Conservation (phyloP, 768 basidiomycete species). For the Pleurotus djamor region DNA sequence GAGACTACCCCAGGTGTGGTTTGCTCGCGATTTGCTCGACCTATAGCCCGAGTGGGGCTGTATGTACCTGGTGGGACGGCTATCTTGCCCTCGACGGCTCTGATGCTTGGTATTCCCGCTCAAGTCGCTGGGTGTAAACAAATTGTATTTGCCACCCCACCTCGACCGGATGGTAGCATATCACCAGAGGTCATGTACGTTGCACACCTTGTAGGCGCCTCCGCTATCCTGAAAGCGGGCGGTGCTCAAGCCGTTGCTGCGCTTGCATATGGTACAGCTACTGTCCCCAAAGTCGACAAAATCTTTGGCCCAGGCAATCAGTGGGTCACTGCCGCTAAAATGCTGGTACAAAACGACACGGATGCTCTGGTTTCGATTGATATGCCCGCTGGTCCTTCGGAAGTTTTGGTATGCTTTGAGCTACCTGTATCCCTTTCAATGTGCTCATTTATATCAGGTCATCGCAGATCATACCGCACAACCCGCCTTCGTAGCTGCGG, state of each 20-base stretch:
- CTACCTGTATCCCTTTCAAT: neutral
- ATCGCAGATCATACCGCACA: conserved; percentile 88
- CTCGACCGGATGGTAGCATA: conserved; percentile 86
- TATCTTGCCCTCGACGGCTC: conserved; percentile 91
- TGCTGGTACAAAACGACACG: conserved; percentile 98
- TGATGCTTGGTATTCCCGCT: conserved; percentile 98
- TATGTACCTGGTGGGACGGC: conserved; percentile 99
- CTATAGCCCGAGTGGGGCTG: conserved; percentile 94
- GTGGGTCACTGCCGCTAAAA: conserved; percentile 99
- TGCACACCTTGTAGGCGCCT: conserved; percentile 87
- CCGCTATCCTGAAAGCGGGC: conserved; percentile 89
- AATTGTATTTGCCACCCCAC: conserved; percentile 95
- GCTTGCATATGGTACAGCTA: conserved; percentile 93
- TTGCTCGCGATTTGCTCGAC: conserved; percentile 91
- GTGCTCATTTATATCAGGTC: conserved; percentile 53
- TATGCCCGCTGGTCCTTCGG: conserved; percentile 98
- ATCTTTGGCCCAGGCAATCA: conserved; percentile 99
- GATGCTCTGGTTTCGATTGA: conserved; percentile 96
- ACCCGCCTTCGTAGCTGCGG: conserved; percentile 92
- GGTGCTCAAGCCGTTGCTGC: conserved; percentile 97
- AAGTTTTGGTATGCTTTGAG: conserved; percentile 90
- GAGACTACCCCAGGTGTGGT: conserved; percentile 99
- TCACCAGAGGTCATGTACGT: conserved; percentile 98
- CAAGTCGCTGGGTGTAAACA: conserved; percentile 94
- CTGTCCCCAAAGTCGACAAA: conserved; percentile 98